Conservation (phyloP, 768 basidiomycete species). For the Tulasnella sp. region DNA sequence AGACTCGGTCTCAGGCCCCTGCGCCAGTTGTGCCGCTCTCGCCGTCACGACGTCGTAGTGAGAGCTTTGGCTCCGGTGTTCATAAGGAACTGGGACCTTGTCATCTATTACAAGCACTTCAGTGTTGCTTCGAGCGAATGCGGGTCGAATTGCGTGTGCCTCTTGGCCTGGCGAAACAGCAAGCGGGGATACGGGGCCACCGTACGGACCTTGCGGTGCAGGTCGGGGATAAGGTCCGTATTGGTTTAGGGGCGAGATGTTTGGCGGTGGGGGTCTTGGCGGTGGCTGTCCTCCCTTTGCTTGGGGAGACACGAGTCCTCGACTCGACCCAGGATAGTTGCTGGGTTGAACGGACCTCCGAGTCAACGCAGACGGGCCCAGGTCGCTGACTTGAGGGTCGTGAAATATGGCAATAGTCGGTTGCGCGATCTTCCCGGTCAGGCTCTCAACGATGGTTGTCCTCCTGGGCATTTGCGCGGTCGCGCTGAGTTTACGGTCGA, state of each 20-base stretch:
- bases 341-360: neutral
- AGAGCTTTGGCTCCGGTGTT: neutral
- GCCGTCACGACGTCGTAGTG: slow-evolving; percentile 28
- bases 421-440: slow-evolving; percentile 80
- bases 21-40: slow-evolving; percentile 41
- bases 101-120: slow-evolving; percentile 89
- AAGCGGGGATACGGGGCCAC: slow-evolving; percentile 30
- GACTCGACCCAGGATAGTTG: neutral
- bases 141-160: slow-evolving; percentile 55
- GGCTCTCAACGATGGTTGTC: slow-evolving; percentile 93
- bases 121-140: slow-evolving; percentile 73
- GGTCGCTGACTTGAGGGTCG: slow-evolving; percentile 30
- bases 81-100: slow-evolving; percentile 35
- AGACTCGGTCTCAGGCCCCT: neutral
- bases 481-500: slow-evolving; percentile 92
- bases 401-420: slow-evolving; percentile 55
- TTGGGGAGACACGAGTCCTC: neutral
- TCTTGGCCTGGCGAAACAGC: slow-evolving; percentile 42
- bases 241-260: slow-evolving; percentile 35
- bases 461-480: slow-evolving; percentile 88
- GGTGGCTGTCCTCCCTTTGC: slow-evolving; percentile 2
- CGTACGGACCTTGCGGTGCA: slow-evolving; percentile 17
- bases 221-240: slow-evolving; percentile 19
- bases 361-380: neutral
- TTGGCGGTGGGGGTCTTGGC: slow-evolving; percentile 35